Evolutionary conservation across 495 filamentous ascomycete genomes (phyloP), one percentile per base, ranked within the genome.

Genomic region (Neurospora intermedia): DNA sequence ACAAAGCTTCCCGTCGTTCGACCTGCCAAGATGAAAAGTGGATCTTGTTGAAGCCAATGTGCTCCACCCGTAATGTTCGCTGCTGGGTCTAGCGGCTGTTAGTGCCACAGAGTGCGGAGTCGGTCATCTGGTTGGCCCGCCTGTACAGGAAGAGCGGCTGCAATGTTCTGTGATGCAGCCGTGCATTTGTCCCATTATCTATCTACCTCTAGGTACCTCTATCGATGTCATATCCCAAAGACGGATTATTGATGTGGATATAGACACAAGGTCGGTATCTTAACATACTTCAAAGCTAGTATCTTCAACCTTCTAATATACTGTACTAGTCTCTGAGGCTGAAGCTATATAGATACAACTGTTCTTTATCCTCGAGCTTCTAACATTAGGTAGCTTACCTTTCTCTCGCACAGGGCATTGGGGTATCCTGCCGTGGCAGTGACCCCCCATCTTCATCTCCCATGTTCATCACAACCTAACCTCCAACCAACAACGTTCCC

Each of bases 1-100:
- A 66, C 18, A 45, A 42, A 70, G 74, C 75, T 75, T 73, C 73
- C 35, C 35, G 35, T 38, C 35, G 35, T 38, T 38, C 6, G 41
- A 75, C 42, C 71, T 11, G n/a, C 40, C 70, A 70, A 72, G 70
- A 59, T 59, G 20, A 59, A 75, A 73, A 75, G 69, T 66, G 54
- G 54, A 66, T 1, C 54, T 16, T 0, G 6, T 66, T 66, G 13
- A 66, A 66, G 23, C 54, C 54, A 18, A 35, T 66, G 27, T 31
- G 54, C 54, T 66, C 54, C 54, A 66, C 54, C 15, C 54, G 54
- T 27, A 66, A 66, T 66, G 54, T 66, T 15, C 54, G 54, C 13
- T 66, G 54, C 27, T 66, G 54, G 54, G 15, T 31, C 54, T 66
- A 66, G 54, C 15, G 54, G 54, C 54, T 66, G 54, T 66, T 66